These are phyloP conservation scores for Populus euphratica DNA, from an alignment of 345 rosid genomes.

Conservation along the genomic window DNA sequence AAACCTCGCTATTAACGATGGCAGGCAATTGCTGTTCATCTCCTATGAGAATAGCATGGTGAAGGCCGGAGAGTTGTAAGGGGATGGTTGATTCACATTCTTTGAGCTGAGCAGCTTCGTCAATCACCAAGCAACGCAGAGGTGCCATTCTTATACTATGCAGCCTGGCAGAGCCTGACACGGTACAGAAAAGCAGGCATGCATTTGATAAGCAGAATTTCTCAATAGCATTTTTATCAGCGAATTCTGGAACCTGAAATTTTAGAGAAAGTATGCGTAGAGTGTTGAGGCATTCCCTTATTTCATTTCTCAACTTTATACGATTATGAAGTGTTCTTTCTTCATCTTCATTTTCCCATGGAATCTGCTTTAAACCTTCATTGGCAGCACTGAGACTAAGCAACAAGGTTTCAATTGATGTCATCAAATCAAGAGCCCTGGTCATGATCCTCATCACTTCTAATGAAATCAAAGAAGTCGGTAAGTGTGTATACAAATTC, in stretches of 20 bases:
- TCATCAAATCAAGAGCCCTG: slow-evolving; percentile 18
- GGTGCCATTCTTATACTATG: background rate
- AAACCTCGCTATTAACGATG: slow-evolving; percentile 11
- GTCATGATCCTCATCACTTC: slow-evolving; percentile 25
- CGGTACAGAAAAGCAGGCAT: slow-evolving; percentile 7
- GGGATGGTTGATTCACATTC: slow-evolving; percentile 17
- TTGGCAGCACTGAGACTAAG: background rate
- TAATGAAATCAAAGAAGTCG: slow-evolving; percentile 27
- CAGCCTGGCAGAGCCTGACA: background rate
- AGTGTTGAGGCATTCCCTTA: background rate
- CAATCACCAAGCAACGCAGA: background rate
- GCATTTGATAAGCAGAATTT: slow-evolving; percentile 5
- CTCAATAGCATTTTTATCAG: background rate
- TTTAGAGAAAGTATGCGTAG: background rate
- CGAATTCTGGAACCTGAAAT: background rate
- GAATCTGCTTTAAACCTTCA: background rate
- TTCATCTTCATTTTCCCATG: background rate
- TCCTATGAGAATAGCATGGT: slow-evolving; percentile 14
- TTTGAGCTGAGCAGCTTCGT: slow-evolving; percentile 16
- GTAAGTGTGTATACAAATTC: slow-evolving; percentile 36
- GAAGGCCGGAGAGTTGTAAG: slow-evolving; percentile 7
- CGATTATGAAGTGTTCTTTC: background rate
- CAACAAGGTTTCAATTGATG: background rate
- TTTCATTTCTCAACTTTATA: background rate
- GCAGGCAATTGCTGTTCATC: slow-evolving; percentile 14